phyloP scores from a whole-genome alignment of 2,329 filamentous ascomycete genomes.

The Colletotrichum sp. region DNA sequence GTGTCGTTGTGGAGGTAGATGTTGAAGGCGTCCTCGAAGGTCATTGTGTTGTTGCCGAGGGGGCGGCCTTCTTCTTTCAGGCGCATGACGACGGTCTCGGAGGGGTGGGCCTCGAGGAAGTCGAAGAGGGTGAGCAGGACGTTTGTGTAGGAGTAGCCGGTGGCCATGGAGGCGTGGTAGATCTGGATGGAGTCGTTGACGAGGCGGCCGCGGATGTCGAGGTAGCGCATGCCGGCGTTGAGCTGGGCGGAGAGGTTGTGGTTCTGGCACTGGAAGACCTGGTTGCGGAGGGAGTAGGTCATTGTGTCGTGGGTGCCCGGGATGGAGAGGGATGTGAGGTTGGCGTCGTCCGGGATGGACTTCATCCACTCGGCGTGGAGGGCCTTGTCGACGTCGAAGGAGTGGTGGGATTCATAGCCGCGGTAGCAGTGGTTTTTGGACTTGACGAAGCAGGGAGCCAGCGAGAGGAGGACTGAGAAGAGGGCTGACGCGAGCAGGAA shows the following conservation, averaged over 20 bases:
- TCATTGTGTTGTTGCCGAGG: constrained; percentile 37
- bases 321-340: constrained; percentile 50
- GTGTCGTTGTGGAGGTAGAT: constrained; percentile 39
- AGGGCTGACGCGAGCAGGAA: constrained; percentile 24
- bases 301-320: constrained; percentile 60
- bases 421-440: constrained; percentile 30
- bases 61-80: constrained; percentile 52
- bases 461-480: constrained; percentile 27
- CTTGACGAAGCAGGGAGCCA: constrained; percentile 27
- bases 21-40: constrained; percentile 53
- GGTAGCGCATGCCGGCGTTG: constrained; percentile 50
- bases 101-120: constrained; percentile 51
- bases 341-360: constrained; percentile 42
- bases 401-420: constrained; percentile 40
- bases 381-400: constrained; percentile 44
- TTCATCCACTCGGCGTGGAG: constrained; percentile 48
- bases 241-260: constrained; percentile 49
- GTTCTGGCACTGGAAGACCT: constrained; percentile 52
- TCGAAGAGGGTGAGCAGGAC: constrained; percentile 47
- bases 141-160: constrained; percentile 47
- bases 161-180: constrained; percentile 51
- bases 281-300: constrained; percentile 45
- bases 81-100: constrained; percentile 54
- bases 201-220: constrained; percentile 53
- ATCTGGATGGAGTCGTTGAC: constrained; percentile 47